These are phyloP conservation scores for Fallopia convolvulus DNA, from an alignment of 148 eudicot genomes.

Conservation along the genomic window DNA sequence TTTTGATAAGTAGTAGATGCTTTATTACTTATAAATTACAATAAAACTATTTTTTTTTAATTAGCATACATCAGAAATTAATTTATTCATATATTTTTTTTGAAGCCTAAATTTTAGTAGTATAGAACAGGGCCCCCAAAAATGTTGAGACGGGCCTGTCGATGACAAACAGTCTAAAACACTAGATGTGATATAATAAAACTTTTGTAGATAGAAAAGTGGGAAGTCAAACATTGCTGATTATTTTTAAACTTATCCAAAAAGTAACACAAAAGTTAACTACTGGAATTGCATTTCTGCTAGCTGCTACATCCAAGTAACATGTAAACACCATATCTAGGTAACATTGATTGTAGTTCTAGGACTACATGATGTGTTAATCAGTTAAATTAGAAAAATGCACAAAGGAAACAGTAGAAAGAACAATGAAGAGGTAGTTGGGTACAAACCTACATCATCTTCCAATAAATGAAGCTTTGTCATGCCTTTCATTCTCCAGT, in stretches of 20 bases:
- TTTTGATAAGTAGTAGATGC: no score
- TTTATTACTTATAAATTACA: no score
- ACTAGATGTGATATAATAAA: constrained; percentile 8
- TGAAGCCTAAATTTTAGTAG: no score
- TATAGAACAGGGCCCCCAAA: no score
- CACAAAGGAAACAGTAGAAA: not conserved
- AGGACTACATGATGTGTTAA: not conserved
- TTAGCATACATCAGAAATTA: no score
- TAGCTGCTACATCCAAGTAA: not conserved
- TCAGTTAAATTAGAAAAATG: not conserved
- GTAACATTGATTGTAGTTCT: not conserved
- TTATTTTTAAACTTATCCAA: not conserved
- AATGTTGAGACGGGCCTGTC: no score
- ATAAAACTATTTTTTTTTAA: no score
- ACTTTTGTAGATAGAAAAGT: not conserved
- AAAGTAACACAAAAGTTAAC: not conserved
- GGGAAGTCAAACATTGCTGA: not conserved
- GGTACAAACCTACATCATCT: constrained; percentile 49
- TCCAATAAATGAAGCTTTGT: constrained; percentile 30
- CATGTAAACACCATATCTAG: not conserved
- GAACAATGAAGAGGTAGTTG: not conserved
- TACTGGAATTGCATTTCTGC: not conserved
- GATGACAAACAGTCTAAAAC: constrained; percentile 54
- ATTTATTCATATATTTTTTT: no score
- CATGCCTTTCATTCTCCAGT: constrained; percentile 42